A percentile compares a stretch with the other conserved stretches of the same genome.
Conservation (phyloP, 345 rosid genomes). For the Pseudoturritis turrita region DNA sequence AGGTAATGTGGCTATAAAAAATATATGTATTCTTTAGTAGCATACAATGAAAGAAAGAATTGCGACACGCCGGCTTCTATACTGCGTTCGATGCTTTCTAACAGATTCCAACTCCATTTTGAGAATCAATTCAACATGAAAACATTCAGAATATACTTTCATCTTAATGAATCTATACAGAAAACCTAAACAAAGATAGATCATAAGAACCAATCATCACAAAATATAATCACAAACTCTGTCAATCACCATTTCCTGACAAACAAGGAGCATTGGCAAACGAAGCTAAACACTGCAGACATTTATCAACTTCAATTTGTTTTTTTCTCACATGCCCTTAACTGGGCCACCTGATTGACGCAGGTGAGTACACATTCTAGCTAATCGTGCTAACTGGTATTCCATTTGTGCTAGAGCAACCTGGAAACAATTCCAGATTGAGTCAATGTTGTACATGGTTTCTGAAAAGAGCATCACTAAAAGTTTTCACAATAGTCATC, state of each 20-base stretch:
- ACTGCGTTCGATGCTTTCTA: conserved; percentile 86
- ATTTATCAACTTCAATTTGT: conserved; percentile 92
- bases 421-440: conserved; percentile 27
- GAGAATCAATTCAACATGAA: conserved; percentile 33
- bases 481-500: neutral
- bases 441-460: neutral
- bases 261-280: neutral
- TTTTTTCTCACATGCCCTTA: conserved; percentile 99
- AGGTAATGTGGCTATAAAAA: neutral
- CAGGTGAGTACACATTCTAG: conserved; percentile 92
- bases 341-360: conserved; percentile 94
- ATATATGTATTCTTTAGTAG: neutral
- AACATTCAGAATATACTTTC: neutral
- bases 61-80: conserved; percentile 65
- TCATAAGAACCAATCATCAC: neutral
- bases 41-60: conserved; percentile 33
- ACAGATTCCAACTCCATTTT: conserved; percentile 91
- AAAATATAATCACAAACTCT: neutral
- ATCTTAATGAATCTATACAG: neutral
- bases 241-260: neutral
- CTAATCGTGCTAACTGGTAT: conserved; percentile 84
- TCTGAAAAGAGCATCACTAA: neutral
- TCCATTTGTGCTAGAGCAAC: conserved; percentile 97
- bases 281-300: neutral
- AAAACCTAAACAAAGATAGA: neutral